These are phyloP conservation scores for Umbilicus rupestris DNA, from an alignment of 164 flowering plant species.

Conservation along the genomic window DNA sequence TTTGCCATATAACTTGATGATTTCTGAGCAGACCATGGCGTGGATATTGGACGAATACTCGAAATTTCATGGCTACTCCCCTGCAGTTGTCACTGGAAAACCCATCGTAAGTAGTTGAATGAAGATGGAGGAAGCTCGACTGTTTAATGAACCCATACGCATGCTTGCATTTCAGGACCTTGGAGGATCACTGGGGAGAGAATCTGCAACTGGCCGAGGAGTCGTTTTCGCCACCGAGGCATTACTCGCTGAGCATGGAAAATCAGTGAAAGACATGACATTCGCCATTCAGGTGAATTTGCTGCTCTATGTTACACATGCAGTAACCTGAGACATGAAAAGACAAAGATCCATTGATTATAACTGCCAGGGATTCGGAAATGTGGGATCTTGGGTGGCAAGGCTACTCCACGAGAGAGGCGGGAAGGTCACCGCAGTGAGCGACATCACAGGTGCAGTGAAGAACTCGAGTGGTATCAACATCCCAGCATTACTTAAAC, in stretches of 20 bases:
- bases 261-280: conserved; percentile 38
- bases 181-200: conserved; percentile 84
- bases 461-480: conserved; percentile 53
- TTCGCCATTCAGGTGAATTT: conserved; percentile 33
- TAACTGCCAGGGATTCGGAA: conserved; percentile 55
- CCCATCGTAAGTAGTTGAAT: conserved; percentile 45
- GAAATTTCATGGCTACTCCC: conserved; percentile 77
- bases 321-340: no score
- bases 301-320: neutral
- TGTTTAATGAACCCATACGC: no score
- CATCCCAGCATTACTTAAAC: conserved; percentile 38
- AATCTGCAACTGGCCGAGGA: conserved; percentile 88
- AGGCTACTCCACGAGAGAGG: conserved; percentile 62
- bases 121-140: no score
- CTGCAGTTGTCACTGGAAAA: conserved; percentile 80
- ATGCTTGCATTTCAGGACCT: conserved; percentile 41
- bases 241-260: conserved; percentile 64
- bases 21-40: conserved; percentile 56
- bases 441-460: conserved; percentile 65
- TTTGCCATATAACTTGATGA: neutral
- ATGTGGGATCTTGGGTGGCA: conserved; percentile 83
- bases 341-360: neutral
- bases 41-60: conserved; percentile 89
- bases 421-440: conserved; percentile 63
- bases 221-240: conserved; percentile 72